Conservation (phyloP, 441 rosid species). For the Codiaeum variegatum region DNA sequence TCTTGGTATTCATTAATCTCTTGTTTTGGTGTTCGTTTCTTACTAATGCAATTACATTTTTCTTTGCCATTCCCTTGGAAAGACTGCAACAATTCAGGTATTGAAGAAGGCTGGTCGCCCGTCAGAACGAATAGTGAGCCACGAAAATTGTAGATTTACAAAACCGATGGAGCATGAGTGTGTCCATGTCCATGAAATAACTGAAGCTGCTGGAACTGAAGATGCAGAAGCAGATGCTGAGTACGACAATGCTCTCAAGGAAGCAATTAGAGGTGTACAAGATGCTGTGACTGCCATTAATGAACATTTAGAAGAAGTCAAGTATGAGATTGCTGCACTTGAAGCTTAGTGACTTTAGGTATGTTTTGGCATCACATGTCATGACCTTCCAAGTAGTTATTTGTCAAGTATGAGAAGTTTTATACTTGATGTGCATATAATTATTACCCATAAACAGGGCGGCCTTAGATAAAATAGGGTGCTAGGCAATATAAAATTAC, state of each 20-base stretch:
- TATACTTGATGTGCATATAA: too few relatives aligned
- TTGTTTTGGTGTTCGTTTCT: background rate
- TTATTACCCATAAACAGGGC: too few relatives aligned
- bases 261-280: constrained; percentile 87
- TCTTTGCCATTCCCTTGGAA: constrained; percentile 3
- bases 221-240: constrained; percentile 86
- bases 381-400: too few relatives aligned
- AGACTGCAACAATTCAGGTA: constrained; percentile 84
- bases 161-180: constrained; percentile 75
- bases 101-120: constrained; percentile 80
- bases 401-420: too few relatives aligned
- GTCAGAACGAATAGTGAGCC: constrained; percentile 66
- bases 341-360: constrained; percentile 42
- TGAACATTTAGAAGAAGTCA: constrained; percentile 68
- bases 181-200: constrained; percentile 72
- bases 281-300: constrained; percentile 75
- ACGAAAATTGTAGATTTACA: constrained; percentile 62
- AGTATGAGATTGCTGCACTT: constrained; percentile 70
- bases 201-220: constrained; percentile 68
- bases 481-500: too few relatives aligned
- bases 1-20: background rate
- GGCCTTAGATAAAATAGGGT: too few relatives aligned
- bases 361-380: too few relatives aligned
- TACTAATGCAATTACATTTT: background rate
- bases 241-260: constrained; percentile 71